Evolutionary conservation across 306 rosid genomes (phyloP).

Genomic region (Alnus rubra): DNA sequence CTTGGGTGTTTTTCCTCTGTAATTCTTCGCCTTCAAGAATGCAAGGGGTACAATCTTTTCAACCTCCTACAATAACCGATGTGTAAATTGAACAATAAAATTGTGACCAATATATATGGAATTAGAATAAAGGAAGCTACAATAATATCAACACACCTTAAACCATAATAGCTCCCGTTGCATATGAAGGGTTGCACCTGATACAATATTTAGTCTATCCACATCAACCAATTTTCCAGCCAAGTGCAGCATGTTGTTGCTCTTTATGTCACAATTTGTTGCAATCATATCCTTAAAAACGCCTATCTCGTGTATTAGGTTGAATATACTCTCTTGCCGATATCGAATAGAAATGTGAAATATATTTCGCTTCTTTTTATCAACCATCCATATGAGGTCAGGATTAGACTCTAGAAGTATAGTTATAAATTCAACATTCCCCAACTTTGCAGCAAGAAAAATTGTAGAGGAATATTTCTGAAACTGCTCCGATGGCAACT

Average conservation of each 20-base stretch:
- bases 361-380: constrained; percentile 8
- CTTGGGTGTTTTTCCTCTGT: constrained; percentile 22
- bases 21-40: constrained; percentile 27
- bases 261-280: background rate
- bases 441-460: constrained; percentile 22
- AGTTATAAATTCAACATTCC: constrained; percentile 33
- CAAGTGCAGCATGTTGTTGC: constrained; percentile 22
- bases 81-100: background rate
- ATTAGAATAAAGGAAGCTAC: background rate
- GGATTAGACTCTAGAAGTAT: constrained; percentile 20
- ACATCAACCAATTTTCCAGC: constrained; percentile 22
- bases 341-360: constrained; percentile 21
- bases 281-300: constrained; percentile 13
- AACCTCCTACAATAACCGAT: constrained; percentile 39
- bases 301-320: constrained; percentile 26
- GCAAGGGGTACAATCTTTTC: constrained; percentile 41
- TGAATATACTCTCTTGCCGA: constrained; percentile 24
- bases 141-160: constrained; percentile 16
- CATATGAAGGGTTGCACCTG: constrained; percentile 32
- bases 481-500: background rate
- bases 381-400: constrained; percentile 24
- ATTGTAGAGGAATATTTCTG: constrained; percentile 1
- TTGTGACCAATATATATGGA: background rate
- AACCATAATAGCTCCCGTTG: constrained; percentile 32
- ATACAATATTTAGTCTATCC: constrained; percentile 11